phyloP scores from a whole-genome alignment of 805 yeast genomes.

The Saccharomycopsis olivae region DNA sequence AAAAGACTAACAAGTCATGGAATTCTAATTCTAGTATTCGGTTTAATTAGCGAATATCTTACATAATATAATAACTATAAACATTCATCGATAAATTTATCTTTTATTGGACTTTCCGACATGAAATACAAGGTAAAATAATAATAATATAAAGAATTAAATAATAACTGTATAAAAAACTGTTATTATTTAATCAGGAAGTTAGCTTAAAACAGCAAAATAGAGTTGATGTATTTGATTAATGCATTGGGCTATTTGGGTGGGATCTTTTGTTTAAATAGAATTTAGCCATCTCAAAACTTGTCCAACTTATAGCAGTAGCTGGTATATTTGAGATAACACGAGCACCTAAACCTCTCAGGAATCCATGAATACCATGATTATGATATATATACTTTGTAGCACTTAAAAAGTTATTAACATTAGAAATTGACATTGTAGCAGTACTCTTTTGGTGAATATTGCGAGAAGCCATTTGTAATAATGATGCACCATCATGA shows the following conservation, averaged over 20 bases:
- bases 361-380: constrained; percentile 30
- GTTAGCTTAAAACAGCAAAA: no score
- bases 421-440: constrained; percentile 32
- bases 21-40: no score
- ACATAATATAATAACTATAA: no score
- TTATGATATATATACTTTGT: constrained; percentile 2
- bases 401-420: constrained; percentile 30
- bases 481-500: background rate
- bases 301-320: constrained; percentile 96
- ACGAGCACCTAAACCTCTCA: constrained; percentile 86
- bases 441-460: constrained; percentile 4
- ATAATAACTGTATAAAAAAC: no score
- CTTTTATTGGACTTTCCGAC: no score
- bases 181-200: background rate
- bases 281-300: constrained; percentile 87
- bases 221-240: no score
- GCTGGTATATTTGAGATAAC: constrained; percentile 89
- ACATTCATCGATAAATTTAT: background rate
- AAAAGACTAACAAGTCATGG: background rate
- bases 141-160: no score
- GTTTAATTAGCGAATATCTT: no score
- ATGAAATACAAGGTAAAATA: no score
- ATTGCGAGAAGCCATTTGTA: constrained; percentile 1
- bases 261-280: constrained; percentile 6
- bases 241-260: no score